Percentiles rank a stretch among this genome's conserved stretches.
phyloP scores from a whole-genome alignment of 2,329 filamentous ascomycete genomes.

The Didymella exigua region DNA sequence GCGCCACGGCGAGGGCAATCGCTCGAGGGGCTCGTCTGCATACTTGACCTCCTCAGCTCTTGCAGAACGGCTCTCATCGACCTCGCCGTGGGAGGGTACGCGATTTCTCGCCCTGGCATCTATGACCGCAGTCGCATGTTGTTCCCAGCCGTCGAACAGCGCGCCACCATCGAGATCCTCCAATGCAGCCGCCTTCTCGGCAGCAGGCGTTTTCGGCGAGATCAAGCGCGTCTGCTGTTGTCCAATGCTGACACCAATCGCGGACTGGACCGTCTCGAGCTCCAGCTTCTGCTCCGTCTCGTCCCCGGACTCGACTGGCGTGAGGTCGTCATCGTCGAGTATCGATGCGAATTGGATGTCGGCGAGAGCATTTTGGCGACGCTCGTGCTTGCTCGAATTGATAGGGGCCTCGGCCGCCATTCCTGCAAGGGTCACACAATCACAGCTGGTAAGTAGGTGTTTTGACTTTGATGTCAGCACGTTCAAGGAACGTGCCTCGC shows the following conservation, averaged over 20 bases:
- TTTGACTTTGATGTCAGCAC: slow-evolving; percentile 18
- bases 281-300: slow-evolving; percentile 41
- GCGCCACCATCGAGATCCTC: slow-evolving; percentile 53
- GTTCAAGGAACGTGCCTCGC: slow-evolving; percentile 23
- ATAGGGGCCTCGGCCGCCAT: slow-evolving; percentile 7
- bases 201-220: slow-evolving; percentile 62
- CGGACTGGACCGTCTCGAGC: slow-evolving; percentile 50
- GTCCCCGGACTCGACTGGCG: slow-evolving; percentile 52
- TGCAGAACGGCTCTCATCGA: background rate
- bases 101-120: slow-evolving; percentile 1
- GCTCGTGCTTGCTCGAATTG: slow-evolving; percentile 9
- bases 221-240: slow-evolving; percentile 62
- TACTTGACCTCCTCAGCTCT: slow-evolving; percentile 3
- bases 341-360: slow-evolving; percentile 51
- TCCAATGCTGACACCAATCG: slow-evolving; percentile 66
- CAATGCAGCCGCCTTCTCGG: slow-evolving; percentile 64
- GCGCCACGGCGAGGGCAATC: slow-evolving; percentile 55
- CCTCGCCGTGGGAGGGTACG: slow-evolving; percentile 2
- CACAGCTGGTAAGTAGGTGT: slow-evolving; percentile 10
- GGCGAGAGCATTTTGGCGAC: slow-evolving; percentile 48
- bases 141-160: slow-evolving; percentile 55
- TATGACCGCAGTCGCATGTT: slow-evolving; percentile 13
- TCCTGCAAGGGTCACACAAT: slow-evolving; percentile 30
- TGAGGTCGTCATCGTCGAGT: slow-evolving; percentile 46
- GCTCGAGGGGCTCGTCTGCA: slow-evolving; percentile 24